A percentile compares a stretch with the other conserved stretches of the same genome.
Evolutionary conservation across 2,329 filamentous ascomycete genomes (phyloP).

Genomic region (Alternaria incomplexa): DNA sequence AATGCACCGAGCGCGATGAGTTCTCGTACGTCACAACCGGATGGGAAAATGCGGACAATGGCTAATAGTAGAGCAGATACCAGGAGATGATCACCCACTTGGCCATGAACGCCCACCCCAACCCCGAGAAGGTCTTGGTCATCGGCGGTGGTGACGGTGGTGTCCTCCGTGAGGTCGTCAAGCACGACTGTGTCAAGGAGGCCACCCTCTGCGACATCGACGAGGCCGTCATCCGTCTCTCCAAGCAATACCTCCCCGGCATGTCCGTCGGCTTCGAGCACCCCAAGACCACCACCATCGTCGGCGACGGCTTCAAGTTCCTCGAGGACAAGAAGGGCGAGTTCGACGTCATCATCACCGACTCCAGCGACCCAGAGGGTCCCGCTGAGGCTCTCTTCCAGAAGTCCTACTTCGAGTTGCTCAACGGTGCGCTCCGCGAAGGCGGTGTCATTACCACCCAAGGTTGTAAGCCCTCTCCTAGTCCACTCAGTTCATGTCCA

Average conservation of each 20-base stretch:
- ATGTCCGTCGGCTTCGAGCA: conserved; percentile 95
- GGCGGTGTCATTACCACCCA: conserved; percentile 99
- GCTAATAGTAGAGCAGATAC: conserved; percentile 61
- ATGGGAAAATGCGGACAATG: not conserved
- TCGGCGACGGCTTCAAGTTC: conserved; percentile 99
- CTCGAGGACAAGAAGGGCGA: conserved; percentile 93
- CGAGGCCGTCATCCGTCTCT: conserved; percentile 97
- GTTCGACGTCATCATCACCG: conserved; percentile 99
- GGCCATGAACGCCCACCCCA: conserved; percentile 96
- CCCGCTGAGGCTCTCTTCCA: conserved; percentile 96
- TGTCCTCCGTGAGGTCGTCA: conserved; percentile 97
- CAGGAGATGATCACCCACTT: conserved; percentile 99
- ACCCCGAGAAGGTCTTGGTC: conserved; percentile 97
- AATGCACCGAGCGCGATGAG: conserved; percentile 97
- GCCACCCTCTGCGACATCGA: conserved; percentile 98
- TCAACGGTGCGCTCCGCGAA: conserved; percentile 86
- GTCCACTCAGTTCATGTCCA: conserved; percentile 25
- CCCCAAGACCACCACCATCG: conserved; percentile 89
- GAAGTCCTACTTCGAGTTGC: conserved; percentile 97
- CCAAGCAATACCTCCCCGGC: conserved; percentile 94
- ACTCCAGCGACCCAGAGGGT: conserved; percentile 96
- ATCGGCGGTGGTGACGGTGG: conserved; percentile 98
- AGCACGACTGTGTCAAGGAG: conserved; percentile 97
- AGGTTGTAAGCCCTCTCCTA: conserved; percentile 92
- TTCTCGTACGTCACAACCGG: conserved; percentile 69